Evolutionary conservation across 202 grass and related monocot species (phyloP).

Genomic region (Dendrocalamus latiflorus): DNA sequence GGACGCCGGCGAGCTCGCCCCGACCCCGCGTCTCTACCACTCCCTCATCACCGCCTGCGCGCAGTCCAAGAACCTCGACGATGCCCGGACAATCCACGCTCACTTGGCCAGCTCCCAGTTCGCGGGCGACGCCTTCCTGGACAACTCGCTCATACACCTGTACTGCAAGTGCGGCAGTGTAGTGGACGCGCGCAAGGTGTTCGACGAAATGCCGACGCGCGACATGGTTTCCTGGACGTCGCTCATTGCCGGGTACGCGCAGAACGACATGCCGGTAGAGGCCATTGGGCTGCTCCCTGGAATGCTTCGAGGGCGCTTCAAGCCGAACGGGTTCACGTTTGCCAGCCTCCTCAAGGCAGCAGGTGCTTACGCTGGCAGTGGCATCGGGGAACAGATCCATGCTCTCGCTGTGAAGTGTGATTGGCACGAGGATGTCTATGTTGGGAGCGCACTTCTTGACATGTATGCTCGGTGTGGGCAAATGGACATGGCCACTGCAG

Average conservation of each 20-base stretch:
- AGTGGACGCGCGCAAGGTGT: slow-evolving; percentile 42
- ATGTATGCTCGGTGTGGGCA: slow-evolving; percentile 52
- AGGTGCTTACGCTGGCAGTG: too few species aligned
- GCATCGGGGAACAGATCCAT: too few species aligned
- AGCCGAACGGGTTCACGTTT: slow-evolving; percentile 58
- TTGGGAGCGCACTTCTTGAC: too few species aligned
- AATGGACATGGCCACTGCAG: slow-evolving; percentile 42
- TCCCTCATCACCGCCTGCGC: too few species aligned
- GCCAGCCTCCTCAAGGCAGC: slow-evolving; percentile 69
- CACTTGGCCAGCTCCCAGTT: slow-evolving; percentile 20
- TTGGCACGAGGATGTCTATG: too few species aligned
- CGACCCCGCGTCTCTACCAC: too few species aligned
- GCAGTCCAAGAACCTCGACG: too few species aligned
- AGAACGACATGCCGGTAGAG: slow-evolving; percentile 53
- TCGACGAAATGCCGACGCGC: slow-evolving; percentile 41
- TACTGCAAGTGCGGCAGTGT: slow-evolving; percentile 55
- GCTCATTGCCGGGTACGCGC: slow-evolving; percentile 61
- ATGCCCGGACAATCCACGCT: slow-evolving; percentile 21
- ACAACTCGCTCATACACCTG: slow-evolving; percentile 58
- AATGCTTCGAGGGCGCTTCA: slow-evolving; percentile 42
- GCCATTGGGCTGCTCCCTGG: slow-evolving; percentile 41
- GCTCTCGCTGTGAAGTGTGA: too few species aligned
- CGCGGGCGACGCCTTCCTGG: slow-evolving; percentile 40
- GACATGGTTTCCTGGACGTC: slow-evolving; percentile 81
- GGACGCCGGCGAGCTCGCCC: too few species aligned